Percentiles rank a stretch among this genome's conserved stretches.
Conservation (phyloP, 768 basidiomycete species). For the Boletus subcaerulescens region DNA sequence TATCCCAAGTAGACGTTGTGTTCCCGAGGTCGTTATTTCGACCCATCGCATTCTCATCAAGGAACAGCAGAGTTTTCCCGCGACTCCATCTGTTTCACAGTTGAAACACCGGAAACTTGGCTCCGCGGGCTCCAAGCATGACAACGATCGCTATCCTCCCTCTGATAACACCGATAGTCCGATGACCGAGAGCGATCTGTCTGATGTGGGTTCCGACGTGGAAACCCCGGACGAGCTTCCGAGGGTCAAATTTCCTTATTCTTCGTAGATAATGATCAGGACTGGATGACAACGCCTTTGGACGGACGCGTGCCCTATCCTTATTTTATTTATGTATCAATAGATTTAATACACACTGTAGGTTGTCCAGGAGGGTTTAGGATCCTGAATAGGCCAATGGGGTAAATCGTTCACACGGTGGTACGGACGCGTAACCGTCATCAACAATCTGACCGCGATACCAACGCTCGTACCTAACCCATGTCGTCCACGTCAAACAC, state of each 20-base stretch:
- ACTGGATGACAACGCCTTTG: background rate
- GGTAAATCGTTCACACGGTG: constrained; percentile 22
- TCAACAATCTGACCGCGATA: background rate
- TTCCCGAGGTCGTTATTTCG: constrained; percentile 24
- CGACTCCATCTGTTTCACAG: constrained; percentile 23
- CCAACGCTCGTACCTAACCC: background rate
- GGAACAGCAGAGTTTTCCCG: constrained; percentile 12
- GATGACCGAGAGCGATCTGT: constrained; percentile 23
- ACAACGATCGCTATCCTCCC: constrained; percentile 18
- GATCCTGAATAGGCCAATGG: background rate
- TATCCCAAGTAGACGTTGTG: constrained; percentile 12
- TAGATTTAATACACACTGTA: constrained; percentile 1
- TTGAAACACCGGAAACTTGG: constrained; percentile 19
- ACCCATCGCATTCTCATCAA: constrained; percentile 8
- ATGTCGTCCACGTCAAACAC: constrained; percentile 48
- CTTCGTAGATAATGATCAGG: constrained; percentile 13
- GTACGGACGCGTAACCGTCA: constrained; percentile 6
- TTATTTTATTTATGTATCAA: constrained; percentile 33
- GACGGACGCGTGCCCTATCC: constrained; percentile 23
- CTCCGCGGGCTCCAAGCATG: constrained; percentile 16
- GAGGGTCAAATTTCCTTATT: constrained; percentile 3
- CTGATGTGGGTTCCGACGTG: constrained; percentile 22
- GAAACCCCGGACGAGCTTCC: constrained; percentile 30
- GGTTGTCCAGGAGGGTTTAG: background rate
- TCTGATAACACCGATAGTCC: constrained; percentile 24